Conservation (phyloP, 2,329 filamentous ascomycete genomes). For the Colletotrichum sp. region DNA sequence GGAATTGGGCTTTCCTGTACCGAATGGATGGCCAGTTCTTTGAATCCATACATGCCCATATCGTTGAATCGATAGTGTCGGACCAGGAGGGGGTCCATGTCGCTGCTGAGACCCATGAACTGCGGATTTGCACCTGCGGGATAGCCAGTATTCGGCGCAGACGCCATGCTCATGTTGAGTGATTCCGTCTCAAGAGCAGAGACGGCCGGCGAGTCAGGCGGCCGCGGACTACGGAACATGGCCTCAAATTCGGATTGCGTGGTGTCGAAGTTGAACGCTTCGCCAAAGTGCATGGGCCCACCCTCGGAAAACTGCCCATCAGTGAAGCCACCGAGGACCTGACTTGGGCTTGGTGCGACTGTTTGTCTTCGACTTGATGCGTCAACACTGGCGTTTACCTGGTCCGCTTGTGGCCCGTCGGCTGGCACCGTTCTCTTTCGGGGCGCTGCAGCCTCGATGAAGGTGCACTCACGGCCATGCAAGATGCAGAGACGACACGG, state of each 20-base stretch:
- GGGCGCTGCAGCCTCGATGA: constrained; percentile 37
- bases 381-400: not conserved
- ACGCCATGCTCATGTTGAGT: not conserved
- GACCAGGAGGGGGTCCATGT: constrained; percentile 25
- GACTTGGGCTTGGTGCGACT: not conserved
- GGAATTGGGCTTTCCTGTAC: constrained; percentile 12
- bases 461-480: constrained; percentile 47
- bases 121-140: not conserved
- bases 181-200: not conserved
- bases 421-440: constrained; percentile 2
- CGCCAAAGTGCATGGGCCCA: not conserved
- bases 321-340: too few relatives aligned
- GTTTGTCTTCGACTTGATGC: not conserved
- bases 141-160: not conserved
- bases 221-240: constrained; percentile 3
- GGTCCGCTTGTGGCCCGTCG: not conserved
- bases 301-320: not conserved
- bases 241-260: constrained; percentile 12
- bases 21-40: constrained; percentile 25
- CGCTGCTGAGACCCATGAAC: constrained; percentile 9
- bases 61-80: constrained; percentile 17
- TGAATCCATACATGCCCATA: constrained; percentile 22
- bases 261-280: constrained; percentile 5
- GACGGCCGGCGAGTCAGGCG: not conserved
- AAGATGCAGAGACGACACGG: constrained; percentile 48